Evolutionary conservation across 306 rosid genomes (phyloP), one percentile per base, ranked within the genome.

Genomic region (Abrus pulchellus): DNA sequence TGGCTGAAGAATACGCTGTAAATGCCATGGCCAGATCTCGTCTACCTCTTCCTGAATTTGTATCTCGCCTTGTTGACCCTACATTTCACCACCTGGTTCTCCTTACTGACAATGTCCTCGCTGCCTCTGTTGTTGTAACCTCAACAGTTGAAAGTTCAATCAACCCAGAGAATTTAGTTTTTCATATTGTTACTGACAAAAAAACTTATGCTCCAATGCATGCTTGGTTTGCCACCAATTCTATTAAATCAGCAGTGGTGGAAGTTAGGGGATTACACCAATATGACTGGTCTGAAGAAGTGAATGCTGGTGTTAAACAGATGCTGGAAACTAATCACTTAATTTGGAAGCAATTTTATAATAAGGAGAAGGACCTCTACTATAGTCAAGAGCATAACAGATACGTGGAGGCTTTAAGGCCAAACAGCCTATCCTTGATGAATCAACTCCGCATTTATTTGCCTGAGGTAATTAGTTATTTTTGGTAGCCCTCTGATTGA

Each of bases 231-330:
- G 97, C 98, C 70, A 84, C 83, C 68, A 88, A 90, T 87, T 84
- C 89, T 47, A 8, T 92, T 69, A 80, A 83, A 74, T 79, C 92
- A 68, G 94, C 89, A 12, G 90, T 84, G 54, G 97, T 92, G 82
- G 97, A 94, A 88, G 93, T 94, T 33, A 92, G 76, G 88, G 97
- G 98, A 77, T 88, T 94, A 60, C 97, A 94, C 85, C 98, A 94
- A 61, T 92, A 89, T 53, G 98, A 94, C 30, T 94, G 98, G 98
- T 86, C 97, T 69, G 88, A 88, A 83, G 92, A 88, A 73, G 93
- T 91, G 67, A 94, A 92, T 80, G 77, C 84, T 69, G 89, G 85
- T 68, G 89, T 94, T 77, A 87, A 90, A 68, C 92, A 94, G 77
- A 88, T 92, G 90, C 60, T 94, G 78, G 92, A 87, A 85, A 92